Percentiles rank a stretch among this genome's conserved stretches.
Evolutionary conservation across 2,329 filamentous ascomycete genomes (phyloP).

Genomic region (Neonectria faginata): DNA sequence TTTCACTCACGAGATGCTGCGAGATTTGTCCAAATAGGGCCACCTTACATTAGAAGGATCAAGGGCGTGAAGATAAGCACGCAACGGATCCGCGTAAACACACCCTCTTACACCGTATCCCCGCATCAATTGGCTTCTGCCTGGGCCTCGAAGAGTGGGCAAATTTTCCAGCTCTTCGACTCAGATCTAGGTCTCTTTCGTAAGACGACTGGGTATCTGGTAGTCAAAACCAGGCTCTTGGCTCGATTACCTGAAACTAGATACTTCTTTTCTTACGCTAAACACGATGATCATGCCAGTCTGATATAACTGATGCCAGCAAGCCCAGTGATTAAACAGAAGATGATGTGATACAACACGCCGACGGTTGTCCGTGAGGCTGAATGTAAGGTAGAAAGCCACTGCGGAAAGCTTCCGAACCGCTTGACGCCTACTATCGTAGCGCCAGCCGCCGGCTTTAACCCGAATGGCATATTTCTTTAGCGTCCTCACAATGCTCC

Average conservation of each 20-base stretch:
- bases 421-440: neutral
- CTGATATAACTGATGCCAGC: no score
- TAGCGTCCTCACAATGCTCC: neutral
- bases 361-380: neutral
- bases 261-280: no score
- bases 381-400: neutral
- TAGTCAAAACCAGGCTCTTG: no score
- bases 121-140: neutral
- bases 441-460: conserved; percentile 1
- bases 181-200: no score
- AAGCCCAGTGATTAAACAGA: neutral
- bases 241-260: no score
- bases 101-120: neutral
- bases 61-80: conserved; percentile 3
- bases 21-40: conserved; percentile 7
- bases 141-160: neutral
- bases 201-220: no score
- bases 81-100: neutral
- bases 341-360: no score
- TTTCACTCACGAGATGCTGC: conserved; percentile 15
- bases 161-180: no score
- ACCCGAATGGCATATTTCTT: neutral
- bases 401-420: neutral
- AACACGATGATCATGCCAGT: no score
- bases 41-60: conserved; percentile 16